Evolutionary conservation across 148 eudicot species (phyloP), one percentile per base, ranked within the genome.

Genomic region (Polygonum maritimum): DNA sequence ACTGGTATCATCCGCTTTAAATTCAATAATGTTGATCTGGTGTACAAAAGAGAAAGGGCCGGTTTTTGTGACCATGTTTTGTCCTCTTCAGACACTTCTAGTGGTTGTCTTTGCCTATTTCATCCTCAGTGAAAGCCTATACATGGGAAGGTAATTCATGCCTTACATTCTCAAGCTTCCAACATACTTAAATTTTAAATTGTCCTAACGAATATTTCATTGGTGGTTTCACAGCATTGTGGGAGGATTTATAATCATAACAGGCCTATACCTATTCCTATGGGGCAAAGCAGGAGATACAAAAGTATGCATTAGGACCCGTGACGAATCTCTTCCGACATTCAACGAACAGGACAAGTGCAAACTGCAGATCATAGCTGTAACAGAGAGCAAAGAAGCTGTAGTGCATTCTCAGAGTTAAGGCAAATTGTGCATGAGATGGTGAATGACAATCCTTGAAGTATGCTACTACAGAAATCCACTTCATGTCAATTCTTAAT

Each of bases 31-130:
- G 85, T 79, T 80, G 49, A 77, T 85, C 75, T 75, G 73, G 78
- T 85, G 82, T 60, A 77, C 85, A 21, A 83, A 77, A 76, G 78
- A 65, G 63, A 84, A 81, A 79, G 86, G 86, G 6, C 87, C 87
- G 1, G 87, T 84, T 45, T 84, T 84, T 72, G 84, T 79, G 75
- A 84, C 87, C 13, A 84, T 84, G 84, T 84, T 84, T 45, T 76
- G 82, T 74, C 88, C 88, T 54, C 72, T 85, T 5, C 86, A 83
- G 79, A 85, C 88, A 67, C 76, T 85, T 49, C 65, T 85, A 13
- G 86, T 83, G 71, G 88, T 81, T 44, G 75, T 83, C 38, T 83
- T 81, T 40, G 80, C 84, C 67, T 85, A 85, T 71, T 79, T 85
- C 76, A 77, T 85, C 69, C 79, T 85, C 58, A 79, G 88, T 65